Evolutionary conservation across 805 yeast genomes (phyloP), one percentile per base, ranked within the genome.

Genomic region (Debaryomyces castellii): DNA sequence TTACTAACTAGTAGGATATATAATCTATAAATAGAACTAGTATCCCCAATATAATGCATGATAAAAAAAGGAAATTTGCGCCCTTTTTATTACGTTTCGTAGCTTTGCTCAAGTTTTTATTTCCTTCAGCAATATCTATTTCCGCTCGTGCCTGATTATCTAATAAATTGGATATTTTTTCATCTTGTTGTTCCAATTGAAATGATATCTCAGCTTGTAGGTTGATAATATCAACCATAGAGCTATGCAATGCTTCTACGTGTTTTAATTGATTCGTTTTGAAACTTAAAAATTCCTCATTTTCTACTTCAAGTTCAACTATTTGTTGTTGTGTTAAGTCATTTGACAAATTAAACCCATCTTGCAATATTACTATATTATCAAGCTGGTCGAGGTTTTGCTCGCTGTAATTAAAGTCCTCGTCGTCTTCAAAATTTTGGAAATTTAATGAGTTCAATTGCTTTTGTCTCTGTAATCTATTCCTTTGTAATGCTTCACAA

Each of bases 201-300:
- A 83, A 71, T 10, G 88, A 76, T 44, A 90, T 71, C 57, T 88
- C 94, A 20, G 83, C 73, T 57, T 90, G 92, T 50, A 91, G 63
- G 44, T 83, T 79, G 1, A 90, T 77, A 36, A 91, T 84, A 57
- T 89, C 96, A 37, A 82, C 60, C 63, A 85, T 81, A 1, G 88
- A 78, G 22, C 69, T 69, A 54, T 84, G 85, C 28, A 86, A 71
- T 48, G 76, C 69, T 48, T 79, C 81, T 6, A 83, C 85, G 49
- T 82, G 81, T 34, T 77, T 69, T 22, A 85, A 55, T 49, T 85
- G 86, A 41, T 77, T 77, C n/a, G 78, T 67, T 53, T 86, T 86
- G 41, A 78, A 60, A 38, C 75, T 71, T 11, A 85, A 58, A 27
- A 79, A 59, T 47, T 78, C 78, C 45, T 77, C 71, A 59, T 84